Percentiles rank a stretch among this genome's conserved stretches.
Evolutionary conservation across 257 asterid genomes (phyloP).

Genomic region (Lycium barbarum): DNA sequence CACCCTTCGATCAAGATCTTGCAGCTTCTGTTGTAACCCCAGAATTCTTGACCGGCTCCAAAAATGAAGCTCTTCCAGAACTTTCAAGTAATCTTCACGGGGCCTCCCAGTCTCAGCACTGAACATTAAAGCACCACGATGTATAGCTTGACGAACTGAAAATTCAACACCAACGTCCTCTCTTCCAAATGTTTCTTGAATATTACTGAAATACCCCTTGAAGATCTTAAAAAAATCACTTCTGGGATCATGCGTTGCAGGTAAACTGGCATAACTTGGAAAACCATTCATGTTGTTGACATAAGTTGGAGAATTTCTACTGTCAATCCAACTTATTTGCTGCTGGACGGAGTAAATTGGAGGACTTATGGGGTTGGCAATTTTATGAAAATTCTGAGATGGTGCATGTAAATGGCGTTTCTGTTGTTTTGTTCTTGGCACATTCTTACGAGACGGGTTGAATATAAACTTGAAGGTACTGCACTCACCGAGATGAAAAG

Average conservation of each 20-base stretch:
- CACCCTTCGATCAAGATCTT: conserved; percentile 31
- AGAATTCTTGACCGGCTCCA: conserved; percentile 45
- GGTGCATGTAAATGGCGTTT: background rate
- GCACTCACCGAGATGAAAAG: conserved; percentile 53
- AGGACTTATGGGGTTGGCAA: background rate
- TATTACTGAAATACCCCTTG: conserved; percentile 43
- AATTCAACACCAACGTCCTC: conserved; percentile 32
- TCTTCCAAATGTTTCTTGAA: conserved; percentile 53
- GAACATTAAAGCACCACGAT: conserved; percentile 46
- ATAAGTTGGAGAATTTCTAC: background rate
- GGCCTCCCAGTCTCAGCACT: conserved; percentile 34
- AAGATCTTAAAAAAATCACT: conserved; percentile 45
- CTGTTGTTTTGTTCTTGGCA: background rate
- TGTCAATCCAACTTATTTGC: conserved; percentile 12
- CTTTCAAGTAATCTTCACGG: conserved; percentile 38
- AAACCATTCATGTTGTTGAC: conserved; percentile 6
- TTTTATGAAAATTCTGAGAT: background rate
- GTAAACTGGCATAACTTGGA: background rate
- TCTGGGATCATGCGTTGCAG: background rate
- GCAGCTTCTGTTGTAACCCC: conserved; percentile 37
- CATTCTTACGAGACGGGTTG: background rate
- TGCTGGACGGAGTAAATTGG: background rate
- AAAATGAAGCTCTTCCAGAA: conserved; percentile 54
- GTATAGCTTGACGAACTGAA: conserved; percentile 41
- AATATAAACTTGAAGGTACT: conserved; percentile 53